Percentiles rank a stretch among this genome's conserved stretches.
phyloP scores from a whole-genome alignment of 1,139 yeast species.

The Protomyces inouyei region DNA sequence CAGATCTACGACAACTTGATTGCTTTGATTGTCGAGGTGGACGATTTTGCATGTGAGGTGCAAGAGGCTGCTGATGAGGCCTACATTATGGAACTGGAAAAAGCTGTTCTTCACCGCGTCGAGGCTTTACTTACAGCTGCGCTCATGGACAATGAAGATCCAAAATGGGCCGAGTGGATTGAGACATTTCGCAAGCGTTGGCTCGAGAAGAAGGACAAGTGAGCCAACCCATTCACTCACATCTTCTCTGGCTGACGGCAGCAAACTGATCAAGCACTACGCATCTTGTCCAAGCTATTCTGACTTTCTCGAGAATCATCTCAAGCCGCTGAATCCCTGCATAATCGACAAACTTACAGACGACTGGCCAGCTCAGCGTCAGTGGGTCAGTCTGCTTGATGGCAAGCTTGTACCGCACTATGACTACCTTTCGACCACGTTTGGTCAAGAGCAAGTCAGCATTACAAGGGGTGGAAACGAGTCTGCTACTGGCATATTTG shows the following conservation, averaged over 20 bases:
- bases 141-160: conserved; percentile 1
- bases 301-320: conserved; percentile 6
- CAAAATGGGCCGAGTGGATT: conserved; percentile 12
- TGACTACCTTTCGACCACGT: neutral
- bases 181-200: conserved; percentile 6
- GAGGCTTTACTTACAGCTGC: conserved; percentile 6
- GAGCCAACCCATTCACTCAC: neutral
- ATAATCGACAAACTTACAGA: conserved; percentile 12
- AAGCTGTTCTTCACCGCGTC: conserved; percentile 8
- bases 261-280: neutral
- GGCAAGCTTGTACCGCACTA: conserved; percentile 2
- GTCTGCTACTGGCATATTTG: neutral
- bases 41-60: conserved; percentile 21
- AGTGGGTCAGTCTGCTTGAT: neutral
- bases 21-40: conserved; percentile 7
- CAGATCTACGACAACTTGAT: conserved; percentile 3
- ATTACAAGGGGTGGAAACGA: neutral
- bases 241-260: neutral
- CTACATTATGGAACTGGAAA: conserved; percentile 16
- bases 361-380: conserved; percentile 6
- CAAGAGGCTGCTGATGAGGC: conserved; percentile 17
- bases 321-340: conserved; percentile 19
- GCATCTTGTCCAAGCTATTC: conserved; percentile 5
- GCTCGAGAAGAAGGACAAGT: conserved; percentile 12
- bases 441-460: conserved; percentile 8